Evolutionary conservation across 306 rosid species (phyloP).

Genomic region (Casuarina equisetifolia): DNA sequence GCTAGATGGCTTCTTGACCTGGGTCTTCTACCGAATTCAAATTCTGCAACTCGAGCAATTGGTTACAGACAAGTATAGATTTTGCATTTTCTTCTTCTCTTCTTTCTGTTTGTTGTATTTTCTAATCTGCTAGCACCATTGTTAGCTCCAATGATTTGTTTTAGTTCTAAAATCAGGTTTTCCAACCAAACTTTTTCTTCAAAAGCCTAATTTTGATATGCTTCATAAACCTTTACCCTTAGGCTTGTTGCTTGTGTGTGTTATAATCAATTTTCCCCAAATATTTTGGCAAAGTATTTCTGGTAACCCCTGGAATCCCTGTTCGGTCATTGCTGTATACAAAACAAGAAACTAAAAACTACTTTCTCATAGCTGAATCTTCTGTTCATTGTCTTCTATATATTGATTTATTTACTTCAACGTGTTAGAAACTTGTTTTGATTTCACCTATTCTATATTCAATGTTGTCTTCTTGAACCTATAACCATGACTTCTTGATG

Average conservation of each 20-base stretch:
- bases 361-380: not conserved
- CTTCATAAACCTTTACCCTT: not conserved
- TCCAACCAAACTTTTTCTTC: not conserved
- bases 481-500: not conserved
- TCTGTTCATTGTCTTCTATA: not conserved
- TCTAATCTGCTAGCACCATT: conserved; percentile 11
- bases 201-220: not conserved
- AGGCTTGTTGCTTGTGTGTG: conserved; percentile 2
- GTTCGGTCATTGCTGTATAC: not conserved
- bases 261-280: not conserved
- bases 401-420: not conserved
- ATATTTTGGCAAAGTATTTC: not conserved
- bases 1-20: conserved; percentile 83
- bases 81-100: conserved; percentile 13
- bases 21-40: conserved; percentile 86
- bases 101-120: conserved; percentile 11
- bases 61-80: conserved; percentile 85
- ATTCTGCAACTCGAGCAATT: conserved; percentile 83
- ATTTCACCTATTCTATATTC: not conserved
- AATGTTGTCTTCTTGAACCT: not conserved
- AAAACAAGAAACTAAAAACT: not conserved
- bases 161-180: not conserved
- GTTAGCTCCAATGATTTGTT: not conserved
- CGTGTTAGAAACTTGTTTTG: not conserved
- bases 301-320: not conserved